A percentile compares a stretch with the other conserved stretches of the same genome.
Conservation (phyloP, 257 asterid species). For the Salvia hispanica region DNA sequence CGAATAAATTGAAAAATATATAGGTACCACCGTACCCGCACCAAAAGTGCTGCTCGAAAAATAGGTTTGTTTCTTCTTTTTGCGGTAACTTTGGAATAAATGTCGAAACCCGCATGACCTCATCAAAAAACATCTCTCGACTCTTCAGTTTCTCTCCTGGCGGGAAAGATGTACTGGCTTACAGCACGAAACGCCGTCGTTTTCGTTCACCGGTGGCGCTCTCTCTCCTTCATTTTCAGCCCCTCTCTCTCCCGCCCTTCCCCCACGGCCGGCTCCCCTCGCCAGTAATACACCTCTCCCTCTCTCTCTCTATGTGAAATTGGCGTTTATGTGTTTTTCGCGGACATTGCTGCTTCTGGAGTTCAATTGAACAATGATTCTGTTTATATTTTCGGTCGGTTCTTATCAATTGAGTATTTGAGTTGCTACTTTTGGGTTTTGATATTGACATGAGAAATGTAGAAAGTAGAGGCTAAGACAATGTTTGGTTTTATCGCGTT, state of each 20-base stretch:
- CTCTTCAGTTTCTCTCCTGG: constrained; percentile 31
- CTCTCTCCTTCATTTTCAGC: constrained; percentile 49
- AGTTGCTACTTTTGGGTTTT: too few relatives aligned
- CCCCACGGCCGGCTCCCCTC: constrained; percentile 37
- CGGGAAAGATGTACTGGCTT: constrained; percentile 58
- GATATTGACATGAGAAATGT: too few relatives aligned
- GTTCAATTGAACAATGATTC: constrained; percentile 4
- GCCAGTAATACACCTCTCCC: constrained; percentile 35
- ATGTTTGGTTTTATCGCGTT: too few relatives aligned
- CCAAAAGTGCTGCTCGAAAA: too few relatives aligned
- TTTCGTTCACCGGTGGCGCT: constrained; percentile 64
- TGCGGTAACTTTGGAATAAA: too few relatives aligned
- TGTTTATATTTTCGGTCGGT: neutral
- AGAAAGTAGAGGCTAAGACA: too few relatives aligned
- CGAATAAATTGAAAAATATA: too few relatives aligned
- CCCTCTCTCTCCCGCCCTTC: constrained; percentile 46
- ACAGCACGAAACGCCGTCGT: constrained; percentile 64
- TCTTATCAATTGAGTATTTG: neutral
- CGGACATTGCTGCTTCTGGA: neutral
- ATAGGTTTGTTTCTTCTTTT: too few relatives aligned
- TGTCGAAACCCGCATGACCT: too few relatives aligned
- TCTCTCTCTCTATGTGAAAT: constrained; percentile 10
- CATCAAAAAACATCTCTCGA: neutral
- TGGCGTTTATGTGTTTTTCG: constrained; percentile 23
- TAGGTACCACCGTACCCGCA: too few relatives aligned